Evolutionary conservation across 164 flowering plant genomes (phyloP).

Genomic region (Chloranthus sessilifolius): DNA sequence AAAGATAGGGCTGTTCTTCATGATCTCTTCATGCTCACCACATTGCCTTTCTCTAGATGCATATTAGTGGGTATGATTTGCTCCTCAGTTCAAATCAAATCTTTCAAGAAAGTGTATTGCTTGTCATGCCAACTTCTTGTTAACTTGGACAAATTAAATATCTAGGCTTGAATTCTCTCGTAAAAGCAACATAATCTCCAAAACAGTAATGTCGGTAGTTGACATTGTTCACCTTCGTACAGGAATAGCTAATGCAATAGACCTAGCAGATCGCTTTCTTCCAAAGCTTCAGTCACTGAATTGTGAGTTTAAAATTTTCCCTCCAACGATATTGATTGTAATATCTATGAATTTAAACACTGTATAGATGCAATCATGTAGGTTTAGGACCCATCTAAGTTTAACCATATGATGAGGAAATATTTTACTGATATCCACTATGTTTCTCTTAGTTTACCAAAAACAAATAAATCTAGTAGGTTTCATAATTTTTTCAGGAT

Average conservation of each 20-base stretch:
- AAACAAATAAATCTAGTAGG: too few relatives aligned
- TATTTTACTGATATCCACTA: too few relatives aligned
- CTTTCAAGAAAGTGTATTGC: too few relatives aligned
- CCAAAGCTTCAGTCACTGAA: constrained; percentile 83
- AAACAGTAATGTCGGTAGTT: background rate
- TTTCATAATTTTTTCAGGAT: too few relatives aligned
- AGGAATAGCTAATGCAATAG: constrained; percentile 97
- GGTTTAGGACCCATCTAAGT: too few relatives aligned
- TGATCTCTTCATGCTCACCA: constrained; percentile 96
- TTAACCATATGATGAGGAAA: too few relatives aligned
- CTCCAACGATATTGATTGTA: background rate
- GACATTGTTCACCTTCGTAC: constrained; percentile 16
- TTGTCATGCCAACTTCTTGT: too few relatives aligned
- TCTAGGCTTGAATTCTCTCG: too few relatives aligned
- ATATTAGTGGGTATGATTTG: constrained; percentile 65
- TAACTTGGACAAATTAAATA: too few relatives aligned
- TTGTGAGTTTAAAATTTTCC: constrained; percentile 48
- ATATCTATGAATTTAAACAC: background rate
- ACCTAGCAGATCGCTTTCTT: constrained; percentile 93
- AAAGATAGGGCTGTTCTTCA: constrained; percentile 85
- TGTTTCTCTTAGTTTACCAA: background rate
- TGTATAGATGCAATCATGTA: too few relatives aligned
- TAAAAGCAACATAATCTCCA: background rate
- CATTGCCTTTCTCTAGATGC: constrained; percentile 69
- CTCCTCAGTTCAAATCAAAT: background rate